Conservation (phyloP, 495 filamentous ascomycete genomes). For the Podospora tetraspora region DNA sequence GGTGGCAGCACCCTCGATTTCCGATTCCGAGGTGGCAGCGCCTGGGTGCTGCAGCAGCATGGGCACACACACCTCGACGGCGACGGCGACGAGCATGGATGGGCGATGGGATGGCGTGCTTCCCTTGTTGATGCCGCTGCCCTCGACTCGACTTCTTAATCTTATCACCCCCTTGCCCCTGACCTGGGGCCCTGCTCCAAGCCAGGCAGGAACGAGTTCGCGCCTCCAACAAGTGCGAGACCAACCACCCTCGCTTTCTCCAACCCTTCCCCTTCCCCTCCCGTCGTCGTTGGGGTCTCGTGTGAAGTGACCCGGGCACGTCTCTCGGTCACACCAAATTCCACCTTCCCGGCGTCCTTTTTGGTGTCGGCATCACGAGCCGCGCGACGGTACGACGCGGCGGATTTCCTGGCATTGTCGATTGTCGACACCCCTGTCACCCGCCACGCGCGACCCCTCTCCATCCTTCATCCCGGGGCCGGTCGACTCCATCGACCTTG, state of each 20-base stretch:
- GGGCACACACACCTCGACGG: neutral
- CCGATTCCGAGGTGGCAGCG: neutral
- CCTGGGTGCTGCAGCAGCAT: no score
- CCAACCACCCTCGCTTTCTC: neutral
- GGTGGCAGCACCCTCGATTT: neutral
- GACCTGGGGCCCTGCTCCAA: neutral
- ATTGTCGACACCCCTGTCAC: constrained; percentile 7
- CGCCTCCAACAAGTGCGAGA: neutral
- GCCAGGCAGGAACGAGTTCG: neutral
- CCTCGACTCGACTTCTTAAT: neutral
- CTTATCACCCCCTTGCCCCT: neutral
- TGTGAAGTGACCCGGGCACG: neutral
- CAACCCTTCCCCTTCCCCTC: neutral
- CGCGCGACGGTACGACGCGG: constrained; percentile 8
- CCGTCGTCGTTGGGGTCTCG: neutral
- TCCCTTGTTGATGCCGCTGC: constrained; percentile 3
- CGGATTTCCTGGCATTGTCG: constrained; percentile 3
- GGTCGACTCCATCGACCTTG: constrained; percentile 7
- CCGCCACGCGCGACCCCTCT: constrained; percentile 9
- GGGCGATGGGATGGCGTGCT: neutral
- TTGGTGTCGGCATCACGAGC: constrained; percentile 1
- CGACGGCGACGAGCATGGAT: neutral
- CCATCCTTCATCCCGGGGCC: neutral
- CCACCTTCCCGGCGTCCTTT: neutral
- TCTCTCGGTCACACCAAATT: neutral